Percentiles rank a stretch among this genome's conserved stretches.
Evolutionary conservation across 805 yeast genomes (phyloP).

Genomic region (Myxozyma udenii): DNA sequence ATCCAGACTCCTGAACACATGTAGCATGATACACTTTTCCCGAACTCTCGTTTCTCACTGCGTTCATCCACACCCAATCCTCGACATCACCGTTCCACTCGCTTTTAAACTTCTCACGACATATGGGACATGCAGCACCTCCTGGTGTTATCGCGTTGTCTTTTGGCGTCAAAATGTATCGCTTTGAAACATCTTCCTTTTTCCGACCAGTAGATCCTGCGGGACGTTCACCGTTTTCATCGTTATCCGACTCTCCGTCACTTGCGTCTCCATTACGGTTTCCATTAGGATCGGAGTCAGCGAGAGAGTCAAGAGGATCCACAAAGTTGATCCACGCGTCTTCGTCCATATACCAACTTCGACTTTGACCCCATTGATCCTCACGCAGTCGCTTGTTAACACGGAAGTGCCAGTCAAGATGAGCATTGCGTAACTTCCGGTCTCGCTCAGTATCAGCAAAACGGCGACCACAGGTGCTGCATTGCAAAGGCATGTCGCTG

Average conservation of each 20-base stretch:
- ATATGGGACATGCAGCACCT: constrained; percentile 53
- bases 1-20: constrained; percentile 62
- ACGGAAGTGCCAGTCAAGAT: constrained; percentile 95
- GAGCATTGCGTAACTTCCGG: constrained; percentile 53
- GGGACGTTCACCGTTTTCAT: constrained; percentile 12
- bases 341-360: constrained; percentile 78
- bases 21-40: constrained; percentile 59
- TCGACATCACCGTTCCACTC: constrained; percentile 69
- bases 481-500: constrained; percentile 68
- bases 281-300: constrained; percentile 3
- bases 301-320: constrained; percentile 24
- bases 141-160: constrained; percentile 50
- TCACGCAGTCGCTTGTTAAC: constrained; percentile 72
- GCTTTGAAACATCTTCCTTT: constrained; percentile 24
- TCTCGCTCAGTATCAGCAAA: constrained; percentile 64
- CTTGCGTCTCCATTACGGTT: constrained; percentile 25
- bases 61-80: constrained; percentile 79
- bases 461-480: constrained; percentile 86
- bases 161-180: constrained; percentile 65
- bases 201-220: constrained; percentile 17
- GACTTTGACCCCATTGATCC: constrained; percentile 53
- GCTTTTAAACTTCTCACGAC: constrained; percentile 63
- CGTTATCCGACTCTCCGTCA: constrained; percentile 11
- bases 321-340: constrained; percentile 38
- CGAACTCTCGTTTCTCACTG: constrained; percentile 47